phyloP scores from a whole-genome alignment of 306 rosid genomes.

The Ammopiptanthus mongolicus region DNA sequence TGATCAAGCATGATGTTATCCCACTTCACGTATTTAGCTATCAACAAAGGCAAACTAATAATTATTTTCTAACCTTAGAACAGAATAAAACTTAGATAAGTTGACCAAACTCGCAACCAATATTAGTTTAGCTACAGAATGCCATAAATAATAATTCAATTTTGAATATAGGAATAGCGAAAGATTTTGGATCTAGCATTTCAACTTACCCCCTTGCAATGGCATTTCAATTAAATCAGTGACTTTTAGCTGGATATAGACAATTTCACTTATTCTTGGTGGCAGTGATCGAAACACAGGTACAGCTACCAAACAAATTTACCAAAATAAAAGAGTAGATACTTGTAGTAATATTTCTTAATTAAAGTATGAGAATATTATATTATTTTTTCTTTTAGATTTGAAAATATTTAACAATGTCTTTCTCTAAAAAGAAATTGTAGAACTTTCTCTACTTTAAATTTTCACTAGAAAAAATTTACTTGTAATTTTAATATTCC shows the following conservation, averaged over 20 bases:
- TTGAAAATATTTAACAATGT: too few species aligned
- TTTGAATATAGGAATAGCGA: background rate
- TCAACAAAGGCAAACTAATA: conserved; percentile 10
- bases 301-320: conserved; percentile 26
- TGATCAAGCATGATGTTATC: conserved; percentile 27
- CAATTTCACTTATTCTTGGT: conserved; percentile 24
- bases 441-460: too few species aligned
- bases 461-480: too few species aligned
- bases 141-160: background rate
- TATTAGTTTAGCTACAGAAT: background rate
- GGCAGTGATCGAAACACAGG: conserved; percentile 16
- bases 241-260: conserved; percentile 9
- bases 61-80: background rate
- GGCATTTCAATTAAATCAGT: background rate
- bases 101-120: conserved; percentile 2
- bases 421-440: too few species aligned
- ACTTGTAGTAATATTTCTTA: background rate
- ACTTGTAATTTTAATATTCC: too few species aligned
- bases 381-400: too few species aligned
- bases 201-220: conserved; percentile 6
- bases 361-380: too few species aligned
- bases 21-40: conserved; percentile 15
- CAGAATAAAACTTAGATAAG: background rate
- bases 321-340: background rate
- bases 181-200: conserved; percentile 22